Percentiles rank a stretch among this genome's conserved stretches.
Evolutionary conservation across 805 yeast species (phyloP).

Genomic region (Candida verbasci): DNA sequence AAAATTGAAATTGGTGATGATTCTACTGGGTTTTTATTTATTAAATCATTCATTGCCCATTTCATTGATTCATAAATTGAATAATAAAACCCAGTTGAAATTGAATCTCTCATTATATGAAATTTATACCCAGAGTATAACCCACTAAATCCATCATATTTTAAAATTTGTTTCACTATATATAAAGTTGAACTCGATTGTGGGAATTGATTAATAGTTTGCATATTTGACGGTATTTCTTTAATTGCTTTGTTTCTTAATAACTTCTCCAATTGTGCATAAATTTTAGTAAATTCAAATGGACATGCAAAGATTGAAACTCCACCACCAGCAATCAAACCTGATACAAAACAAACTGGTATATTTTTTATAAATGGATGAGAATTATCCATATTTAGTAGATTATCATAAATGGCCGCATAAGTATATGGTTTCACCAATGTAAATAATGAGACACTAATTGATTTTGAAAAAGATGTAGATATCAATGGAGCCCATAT

Average conservation of each 20-base stretch:
- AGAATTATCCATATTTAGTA: neutral
- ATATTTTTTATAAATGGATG: slow-evolving; percentile 40
- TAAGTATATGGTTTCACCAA: slow-evolving; percentile 41
- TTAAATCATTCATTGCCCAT: slow-evolving; percentile 34
- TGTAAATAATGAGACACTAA: slow-evolving; percentile 63
- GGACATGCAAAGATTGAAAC: slow-evolving; percentile 73
- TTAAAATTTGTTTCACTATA: slow-evolving; percentile 44
- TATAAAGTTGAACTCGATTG: slow-evolving; percentile 36
- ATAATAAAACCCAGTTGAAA: slow-evolving; percentile 71
- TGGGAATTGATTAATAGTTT: slow-evolving; percentile 9
- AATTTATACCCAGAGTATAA: slow-evolving; percentile 70
- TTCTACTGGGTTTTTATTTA: slow-evolving; percentile 21
- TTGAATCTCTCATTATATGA: slow-evolving; percentile 64
- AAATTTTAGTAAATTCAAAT: slow-evolving; percentile 78
- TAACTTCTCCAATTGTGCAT: slow-evolving; percentile 64
- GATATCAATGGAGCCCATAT: slow-evolving; percentile 68
- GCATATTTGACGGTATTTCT: slow-evolving; percentile 13
- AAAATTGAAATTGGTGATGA: slow-evolving; percentile 29
- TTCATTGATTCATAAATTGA: slow-evolving; percentile 73
- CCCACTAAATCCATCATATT: slow-evolving; percentile 57
- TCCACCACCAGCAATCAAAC: slow-evolving; percentile 61
- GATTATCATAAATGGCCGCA: slow-evolving; percentile 10
- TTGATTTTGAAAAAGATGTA: slow-evolving; percentile 59
- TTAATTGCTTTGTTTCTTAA: slow-evolving; percentile 24
- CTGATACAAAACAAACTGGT: slow-evolving; percentile 50